These are phyloP conservation scores for Kwoniella sp. DNA, from an alignment of 768 basidiomycete genomes.

Conservation along the genomic window DNA sequence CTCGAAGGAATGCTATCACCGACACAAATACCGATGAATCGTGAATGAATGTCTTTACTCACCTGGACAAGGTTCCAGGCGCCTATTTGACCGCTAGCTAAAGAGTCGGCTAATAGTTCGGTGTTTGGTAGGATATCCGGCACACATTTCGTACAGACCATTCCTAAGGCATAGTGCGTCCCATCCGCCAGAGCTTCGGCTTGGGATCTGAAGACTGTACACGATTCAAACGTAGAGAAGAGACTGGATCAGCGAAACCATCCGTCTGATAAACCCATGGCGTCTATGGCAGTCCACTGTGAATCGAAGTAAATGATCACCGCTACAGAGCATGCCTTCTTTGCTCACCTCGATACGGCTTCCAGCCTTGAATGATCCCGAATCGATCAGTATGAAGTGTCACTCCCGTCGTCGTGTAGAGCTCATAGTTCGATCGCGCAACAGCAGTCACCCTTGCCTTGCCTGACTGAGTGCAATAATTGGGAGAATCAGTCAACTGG, in stretches of 20 bases:
- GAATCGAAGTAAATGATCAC: too few relatives aligned
- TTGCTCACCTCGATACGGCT: conserved; percentile 65
- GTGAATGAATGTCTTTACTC: too few relatives aligned
- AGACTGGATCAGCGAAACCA: background rate
- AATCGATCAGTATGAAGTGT: conserved; percentile 64
- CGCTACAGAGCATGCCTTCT: background rate
- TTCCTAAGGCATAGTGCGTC: conserved; percentile 65
- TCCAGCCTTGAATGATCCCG: conserved; percentile 65
- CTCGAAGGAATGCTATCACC: too few relatives aligned
- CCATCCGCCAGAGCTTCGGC: conserved; percentile 63
- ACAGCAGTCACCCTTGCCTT: conserved; percentile 70
- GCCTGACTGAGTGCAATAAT: conserved; percentile 62
- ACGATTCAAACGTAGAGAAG: too few relatives aligned
- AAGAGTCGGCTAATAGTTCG: conserved; percentile 59
- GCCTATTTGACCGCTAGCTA: conserved; percentile 55
- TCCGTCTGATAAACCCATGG: too few relatives aligned
- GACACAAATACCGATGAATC: too few relatives aligned
- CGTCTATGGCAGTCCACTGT: too few relatives aligned
- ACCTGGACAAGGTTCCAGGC: conserved; percentile 62
- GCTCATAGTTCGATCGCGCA: conserved; percentile 69
- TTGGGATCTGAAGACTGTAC: conserved; percentile 63
- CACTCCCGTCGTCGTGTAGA: conserved; percentile 38
- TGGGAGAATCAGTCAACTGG: background rate
- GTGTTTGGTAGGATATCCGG: conserved; percentile 68
- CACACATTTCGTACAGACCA: conserved; percentile 71